phyloP scores from a whole-genome alignment of 1,139 yeast species.

The Magnusiomyces suaveolens region DNA sequence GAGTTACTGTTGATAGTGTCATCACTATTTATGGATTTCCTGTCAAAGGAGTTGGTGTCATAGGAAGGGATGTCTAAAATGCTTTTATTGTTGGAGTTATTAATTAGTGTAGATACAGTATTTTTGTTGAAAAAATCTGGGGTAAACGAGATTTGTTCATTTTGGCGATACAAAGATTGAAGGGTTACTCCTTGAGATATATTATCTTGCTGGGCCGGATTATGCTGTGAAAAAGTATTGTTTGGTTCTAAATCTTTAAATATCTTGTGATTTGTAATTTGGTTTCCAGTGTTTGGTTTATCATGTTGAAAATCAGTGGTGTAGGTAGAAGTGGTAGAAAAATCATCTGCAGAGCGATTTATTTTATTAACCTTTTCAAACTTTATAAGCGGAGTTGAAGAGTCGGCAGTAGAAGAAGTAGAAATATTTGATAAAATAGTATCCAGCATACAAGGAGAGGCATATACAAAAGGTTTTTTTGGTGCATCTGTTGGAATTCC shows the following conservation, averaged over 20 bases:
- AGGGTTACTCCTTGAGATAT: not conserved
- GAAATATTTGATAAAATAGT: not conserved
- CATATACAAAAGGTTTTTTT: constrained; percentile 81
- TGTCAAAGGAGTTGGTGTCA: too few relatives aligned
- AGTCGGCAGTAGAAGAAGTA: not conserved
- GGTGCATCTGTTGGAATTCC: constrained; percentile 55
- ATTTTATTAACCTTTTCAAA: not conserved
- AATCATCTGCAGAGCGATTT: not conserved
- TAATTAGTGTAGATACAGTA: constrained; percentile 7
- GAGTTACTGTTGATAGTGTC: too few relatives aligned
- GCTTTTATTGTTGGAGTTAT: too few relatives aligned
- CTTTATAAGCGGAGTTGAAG: too few relatives aligned
- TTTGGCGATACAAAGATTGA: not conserved
- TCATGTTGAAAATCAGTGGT: not conserved
- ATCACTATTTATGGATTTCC: too few relatives aligned
- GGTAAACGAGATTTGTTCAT: not conserved
- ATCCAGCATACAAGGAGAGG: constrained; percentile 35
- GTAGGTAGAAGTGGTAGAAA: not conserved
- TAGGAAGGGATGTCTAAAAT: too few relatives aligned
- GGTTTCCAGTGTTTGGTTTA: not conserved
- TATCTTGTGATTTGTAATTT: not conserved
- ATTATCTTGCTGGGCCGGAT: not conserved
- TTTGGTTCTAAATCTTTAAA: not conserved
- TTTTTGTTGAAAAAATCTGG: not conserved
- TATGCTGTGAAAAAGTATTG: not conserved